Conservation (phyloP, 2,329 filamentous ascomycete genomes). For the Epichloe glyceriae region DNA sequence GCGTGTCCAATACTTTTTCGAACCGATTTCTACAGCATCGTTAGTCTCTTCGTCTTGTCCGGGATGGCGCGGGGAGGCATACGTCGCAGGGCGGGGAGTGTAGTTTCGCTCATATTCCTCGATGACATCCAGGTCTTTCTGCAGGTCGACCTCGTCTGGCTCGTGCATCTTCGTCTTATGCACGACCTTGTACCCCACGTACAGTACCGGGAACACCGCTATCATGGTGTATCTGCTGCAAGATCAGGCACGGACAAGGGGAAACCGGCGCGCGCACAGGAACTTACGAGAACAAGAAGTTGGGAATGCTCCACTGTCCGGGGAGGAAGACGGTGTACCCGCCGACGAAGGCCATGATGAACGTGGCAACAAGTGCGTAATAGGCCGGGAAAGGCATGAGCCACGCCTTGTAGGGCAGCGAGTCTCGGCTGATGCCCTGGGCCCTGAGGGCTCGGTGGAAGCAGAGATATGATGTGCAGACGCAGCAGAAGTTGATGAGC, state of each 20-base stretch:
- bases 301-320: constrained; percentile 51
- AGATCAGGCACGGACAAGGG: not conserved
- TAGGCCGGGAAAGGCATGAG: constrained; percentile 63
- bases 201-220: constrained; percentile 55
- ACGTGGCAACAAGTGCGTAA: constrained; percentile 48
- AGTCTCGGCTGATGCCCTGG: constrained; percentile 54
- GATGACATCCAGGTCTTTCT: constrained; percentile 49
- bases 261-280: not conserved
- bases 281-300: constrained; percentile 58
- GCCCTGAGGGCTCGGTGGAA: constrained; percentile 57
- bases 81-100: constrained; percentile 40
- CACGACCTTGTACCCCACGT: constrained; percentile 56
- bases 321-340: constrained; percentile 63
- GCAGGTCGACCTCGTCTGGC: constrained; percentile 48
- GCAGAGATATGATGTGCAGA: constrained; percentile 57
- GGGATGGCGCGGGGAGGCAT: constrained; percentile 4
- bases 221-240: constrained; percentile 53
- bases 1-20: constrained; percentile 11
- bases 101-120: constrained; percentile 55
- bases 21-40: constrained; percentile 6
- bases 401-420: constrained; percentile 56
- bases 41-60: not conserved
- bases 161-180: constrained; percentile 47
- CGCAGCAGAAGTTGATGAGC: constrained; percentile 58
- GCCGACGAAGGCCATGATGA: constrained; percentile 60